A percentile compares a stretch with the other conserved stretches of the same genome.
These are phyloP conservation scores for Anthoceros angustus DNA, from an alignment of 225 moss, liverwort and hornwort genomes.

Conservation along the genomic window DNA sequence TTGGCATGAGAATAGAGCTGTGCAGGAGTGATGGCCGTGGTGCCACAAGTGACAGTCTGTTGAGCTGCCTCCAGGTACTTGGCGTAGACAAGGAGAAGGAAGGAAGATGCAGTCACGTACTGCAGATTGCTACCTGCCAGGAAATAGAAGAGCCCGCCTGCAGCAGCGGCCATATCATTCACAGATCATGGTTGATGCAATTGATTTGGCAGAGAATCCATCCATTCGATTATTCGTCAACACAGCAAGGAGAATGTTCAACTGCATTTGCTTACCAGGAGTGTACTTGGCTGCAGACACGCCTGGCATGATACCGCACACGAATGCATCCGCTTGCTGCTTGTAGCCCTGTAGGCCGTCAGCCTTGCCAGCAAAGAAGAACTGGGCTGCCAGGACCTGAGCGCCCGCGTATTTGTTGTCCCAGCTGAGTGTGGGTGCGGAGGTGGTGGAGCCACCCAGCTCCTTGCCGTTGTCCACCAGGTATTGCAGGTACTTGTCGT, in stretches of 20 bases:
- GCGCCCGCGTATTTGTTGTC: too few species aligned
- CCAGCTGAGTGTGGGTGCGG: too few species aligned
- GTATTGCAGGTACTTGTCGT: slow-evolving; percentile 29
- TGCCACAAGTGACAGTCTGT: slow-evolving; percentile 15
- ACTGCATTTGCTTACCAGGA: slow-evolving; percentile 24
- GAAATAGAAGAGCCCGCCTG: slow-evolving; percentile 34
- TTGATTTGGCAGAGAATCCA: neutral
- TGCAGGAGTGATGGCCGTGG: slow-evolving; percentile 17
- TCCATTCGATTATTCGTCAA: neutral
- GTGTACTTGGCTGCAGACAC: slow-evolving; percentile 58
- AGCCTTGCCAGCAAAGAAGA: too few species aligned
- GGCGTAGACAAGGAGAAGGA: slow-evolving; percentile 55
- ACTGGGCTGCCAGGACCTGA: too few species aligned
- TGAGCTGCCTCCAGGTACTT: slow-evolving; percentile 31
- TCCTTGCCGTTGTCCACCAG: slow-evolving; percentile 14
- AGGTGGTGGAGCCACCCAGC: slow-evolving; percentile 30
- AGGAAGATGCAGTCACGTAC: slow-evolving; percentile 44
- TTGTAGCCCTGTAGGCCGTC: too few species aligned
- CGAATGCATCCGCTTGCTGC: too few species aligned
- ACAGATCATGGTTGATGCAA: too few species aligned
- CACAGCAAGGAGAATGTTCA: neutral
- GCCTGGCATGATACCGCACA: slow-evolving; percentile 27
- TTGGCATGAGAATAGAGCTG: slow-evolving; percentile 20
- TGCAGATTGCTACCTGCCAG: slow-evolving; percentile 11
- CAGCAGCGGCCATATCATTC: neutral